phyloP scores from a whole-genome alignment of 805 yeast genomes.

The Yarrowia sp. region DNA sequence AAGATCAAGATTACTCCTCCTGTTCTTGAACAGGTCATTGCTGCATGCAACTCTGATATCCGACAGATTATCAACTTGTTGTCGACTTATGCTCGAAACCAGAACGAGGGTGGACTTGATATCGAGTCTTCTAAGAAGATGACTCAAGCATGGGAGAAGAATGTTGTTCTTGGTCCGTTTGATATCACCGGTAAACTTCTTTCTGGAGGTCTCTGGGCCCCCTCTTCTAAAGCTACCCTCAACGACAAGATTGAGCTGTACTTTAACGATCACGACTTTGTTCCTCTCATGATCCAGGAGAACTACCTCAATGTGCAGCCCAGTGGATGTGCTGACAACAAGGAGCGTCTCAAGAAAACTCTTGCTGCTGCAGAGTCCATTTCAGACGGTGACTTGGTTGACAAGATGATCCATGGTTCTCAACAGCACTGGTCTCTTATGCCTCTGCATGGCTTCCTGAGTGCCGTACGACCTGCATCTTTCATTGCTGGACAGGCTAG shows the following conservation, averaged over 20 bases:
- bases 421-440: conserved; percentile 93
- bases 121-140: conserved; percentile 62
- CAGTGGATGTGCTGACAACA: conserved; percentile 38
- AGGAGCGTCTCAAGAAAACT: conserved; percentile 11
- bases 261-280: conserved; percentile 90
- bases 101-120: conserved; percentile 51
- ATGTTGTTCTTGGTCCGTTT: conserved; percentile 86
- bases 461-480: conserved; percentile 77
- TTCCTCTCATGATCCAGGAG: conserved; percentile 95
- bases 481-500: conserved; percentile 56
- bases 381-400: conserved; percentile 80
- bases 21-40: conserved; percentile 78
- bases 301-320: conserved; percentile 72
- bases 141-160: conserved; percentile 78
- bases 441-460: conserved; percentile 86
- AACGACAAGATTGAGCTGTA: conserved; percentile 84
- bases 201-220: conserved; percentile 57
- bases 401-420: conserved; percentile 75
- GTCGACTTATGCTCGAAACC: conserved; percentile 78
- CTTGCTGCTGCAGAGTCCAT: conserved; percentile 78
- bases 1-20: conserved; percentile 74
- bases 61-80: conserved; percentile 89
- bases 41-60: conserved; percentile 84
- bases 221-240: conserved; percentile 52
- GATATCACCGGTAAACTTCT: conserved; percentile 75